Evolutionary conservation across 2,329 filamentous ascomycete species (phyloP).

Genomic region (Geosmithia putterillii): DNA sequence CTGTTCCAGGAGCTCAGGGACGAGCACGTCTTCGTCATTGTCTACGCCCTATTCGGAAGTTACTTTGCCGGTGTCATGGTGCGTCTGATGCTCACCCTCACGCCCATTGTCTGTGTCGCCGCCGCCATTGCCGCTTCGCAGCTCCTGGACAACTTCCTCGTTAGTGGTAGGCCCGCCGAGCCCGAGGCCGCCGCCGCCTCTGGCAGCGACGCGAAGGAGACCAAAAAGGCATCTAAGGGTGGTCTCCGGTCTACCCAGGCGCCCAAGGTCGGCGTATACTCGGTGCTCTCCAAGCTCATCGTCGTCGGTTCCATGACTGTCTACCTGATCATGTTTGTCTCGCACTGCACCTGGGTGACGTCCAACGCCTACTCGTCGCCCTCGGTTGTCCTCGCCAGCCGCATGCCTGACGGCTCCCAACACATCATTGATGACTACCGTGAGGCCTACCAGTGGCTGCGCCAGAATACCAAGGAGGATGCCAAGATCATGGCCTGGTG

Average conservation of each 20-base stretch:
- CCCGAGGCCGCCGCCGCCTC: constrained; percentile 26
- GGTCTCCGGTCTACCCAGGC: constrained; percentile 59
- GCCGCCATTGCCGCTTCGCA: constrained; percentile 80
- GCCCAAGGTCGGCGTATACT: constrained; percentile 76
- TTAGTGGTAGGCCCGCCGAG: constrained; percentile 47
- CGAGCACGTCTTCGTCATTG: constrained; percentile 95
- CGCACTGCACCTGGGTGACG: constrained; percentile 98
- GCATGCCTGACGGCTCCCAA: constrained; percentile 85
- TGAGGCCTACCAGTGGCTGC: constrained; percentile 98
- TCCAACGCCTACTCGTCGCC: constrained; percentile 98
- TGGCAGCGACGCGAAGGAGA: constrained; percentile 32
- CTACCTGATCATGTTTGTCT: constrained; percentile 86
- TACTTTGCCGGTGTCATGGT: constrained; percentile 99
- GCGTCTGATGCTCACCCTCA: constrained; percentile 93
- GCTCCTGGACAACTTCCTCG: constrained; percentile 78
- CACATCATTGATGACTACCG: constrained; percentile 99
- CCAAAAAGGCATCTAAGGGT: constrained; percentile 37
- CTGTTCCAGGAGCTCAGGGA: constrained; percentile 91
- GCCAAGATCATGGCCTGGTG: constrained; percentile 99
- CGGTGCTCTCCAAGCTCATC: constrained; percentile 63
- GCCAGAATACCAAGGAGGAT: constrained; percentile 88
- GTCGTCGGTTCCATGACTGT: constrained; percentile 60
- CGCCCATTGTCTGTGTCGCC: constrained; percentile 89
- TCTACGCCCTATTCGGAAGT: constrained; percentile 91
- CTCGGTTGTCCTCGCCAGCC: constrained; percentile 88